Evolutionary conservation across 2,329 filamentous ascomycete species (phyloP).

Genomic region (Penicillium digitatum): DNA sequence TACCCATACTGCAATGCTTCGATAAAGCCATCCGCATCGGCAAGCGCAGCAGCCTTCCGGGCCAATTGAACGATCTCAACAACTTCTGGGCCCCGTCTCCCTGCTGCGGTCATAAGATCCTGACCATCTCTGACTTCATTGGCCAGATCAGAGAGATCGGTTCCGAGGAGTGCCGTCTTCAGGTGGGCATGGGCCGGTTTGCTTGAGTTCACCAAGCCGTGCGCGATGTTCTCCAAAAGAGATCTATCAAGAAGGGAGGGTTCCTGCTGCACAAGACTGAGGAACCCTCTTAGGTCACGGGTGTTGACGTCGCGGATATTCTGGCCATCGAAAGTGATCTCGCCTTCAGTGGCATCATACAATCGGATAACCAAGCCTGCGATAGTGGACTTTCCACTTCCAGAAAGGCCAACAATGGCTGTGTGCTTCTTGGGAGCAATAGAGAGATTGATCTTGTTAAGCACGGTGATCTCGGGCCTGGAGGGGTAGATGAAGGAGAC

Average conservation of each 20-base stretch:
- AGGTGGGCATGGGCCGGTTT: slow-evolving; percentile 24
- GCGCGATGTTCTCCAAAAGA: slow-evolving; percentile 33
- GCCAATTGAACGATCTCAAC: slow-evolving; percentile 49
- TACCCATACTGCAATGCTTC: slow-evolving; percentile 50
- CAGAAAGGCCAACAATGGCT: slow-evolving; percentile 53
- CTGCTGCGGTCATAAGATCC: slow-evolving; percentile 46
- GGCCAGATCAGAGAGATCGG: slow-evolving; percentile 48
- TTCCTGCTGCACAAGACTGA: slow-evolving; percentile 25
- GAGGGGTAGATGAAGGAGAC: slow-evolving; percentile 37
- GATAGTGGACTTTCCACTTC: slow-evolving; percentile 63
- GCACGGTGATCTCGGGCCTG: slow-evolving; percentile 28
- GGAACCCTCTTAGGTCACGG: slow-evolving; percentile 21
- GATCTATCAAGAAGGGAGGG: slow-evolving; percentile 23
- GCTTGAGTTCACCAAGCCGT: slow-evolving; percentile 42
- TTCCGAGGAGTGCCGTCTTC: slow-evolving; percentile 44
- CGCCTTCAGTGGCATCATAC: slow-evolving; percentile 62
- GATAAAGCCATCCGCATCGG: slow-evolving; percentile 50
- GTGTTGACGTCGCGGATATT: slow-evolving; percentile 58
- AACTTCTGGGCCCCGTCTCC: slow-evolving; percentile 43
- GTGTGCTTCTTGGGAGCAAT: slow-evolving; percentile 48
- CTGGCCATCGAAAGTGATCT: slow-evolving; percentile 60
- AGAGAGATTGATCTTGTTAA: slow-evolving; percentile 25
- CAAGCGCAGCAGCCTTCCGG: slow-evolving; percentile 48
- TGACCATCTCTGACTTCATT: slow-evolving; percentile 46
- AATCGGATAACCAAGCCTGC: slow-evolving; percentile 58